phyloP scores from a whole-genome alignment of 2,329 filamentous ascomycete genomes.

The Epichloe sylvatica region DNA sequence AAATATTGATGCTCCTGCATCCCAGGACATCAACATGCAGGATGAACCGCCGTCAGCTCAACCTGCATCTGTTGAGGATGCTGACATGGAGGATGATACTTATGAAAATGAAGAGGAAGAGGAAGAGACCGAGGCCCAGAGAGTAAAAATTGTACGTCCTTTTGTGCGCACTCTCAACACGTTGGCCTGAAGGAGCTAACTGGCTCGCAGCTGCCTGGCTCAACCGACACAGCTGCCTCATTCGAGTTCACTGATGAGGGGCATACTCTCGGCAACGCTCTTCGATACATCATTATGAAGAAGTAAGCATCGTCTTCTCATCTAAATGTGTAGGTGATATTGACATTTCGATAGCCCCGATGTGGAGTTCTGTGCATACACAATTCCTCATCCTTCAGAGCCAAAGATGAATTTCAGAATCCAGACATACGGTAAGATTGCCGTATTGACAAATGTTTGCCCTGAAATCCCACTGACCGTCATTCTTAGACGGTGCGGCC shows the following conservation, averaged over 20 bases:
- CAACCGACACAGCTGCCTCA: constrained; percentile 75
- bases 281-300: constrained; percentile 96
- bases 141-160: constrained; percentile 45
- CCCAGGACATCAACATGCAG: constrained; percentile 29
- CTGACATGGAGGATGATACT: constrained; percentile 16
- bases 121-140: constrained; percentile 36
- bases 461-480: constrained; percentile 1
- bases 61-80: constrained; percentile 20
- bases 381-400: constrained; percentile 93
- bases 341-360: constrained; percentile 49
- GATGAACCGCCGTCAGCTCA: constrained; percentile 29
- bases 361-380: constrained; percentile 96
- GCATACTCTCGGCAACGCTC: constrained; percentile 86
- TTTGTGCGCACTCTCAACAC: neutral
- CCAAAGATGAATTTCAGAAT: constrained; percentile 94
- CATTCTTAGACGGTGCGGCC: constrained; percentile 54
- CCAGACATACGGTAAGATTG: constrained; percentile 73
- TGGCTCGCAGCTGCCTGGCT: constrained; percentile 57
- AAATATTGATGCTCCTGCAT: constrained; percentile 16
- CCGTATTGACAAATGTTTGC: constrained; percentile 6
- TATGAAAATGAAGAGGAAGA: constrained; percentile 25
- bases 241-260: constrained; percentile 92
- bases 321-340: neutral
- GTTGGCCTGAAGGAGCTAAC: neutral
- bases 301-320: constrained; percentile 50